A percentile compares a stretch with the other conserved stretches of the same genome.
These are phyloP conservation scores for Ogataea neopini DNA, from an alignment of 805 yeast species.

Conservation along the genomic window DNA sequence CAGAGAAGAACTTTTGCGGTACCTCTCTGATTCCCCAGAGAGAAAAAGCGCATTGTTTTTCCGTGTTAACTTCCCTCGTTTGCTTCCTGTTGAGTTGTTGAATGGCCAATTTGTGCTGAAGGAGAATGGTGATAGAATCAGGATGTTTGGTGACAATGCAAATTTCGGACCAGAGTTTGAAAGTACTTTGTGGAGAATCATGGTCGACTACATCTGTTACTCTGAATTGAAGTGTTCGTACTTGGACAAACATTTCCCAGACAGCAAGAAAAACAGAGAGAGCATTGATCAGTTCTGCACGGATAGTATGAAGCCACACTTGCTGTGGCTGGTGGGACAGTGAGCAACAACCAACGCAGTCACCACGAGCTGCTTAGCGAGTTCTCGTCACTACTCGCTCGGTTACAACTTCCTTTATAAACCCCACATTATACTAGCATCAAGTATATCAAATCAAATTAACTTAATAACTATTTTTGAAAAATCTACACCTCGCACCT, in stretches of 20 bases:
- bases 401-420: no score
- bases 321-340: conserved; percentile 31
- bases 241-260: conserved; percentile 28
- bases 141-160: conserved; percentile 28
- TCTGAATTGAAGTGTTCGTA: conserved; percentile 30
- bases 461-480: not conserved
- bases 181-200: conserved; percentile 31
- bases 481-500: not conserved
- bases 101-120: conserved; percentile 29
- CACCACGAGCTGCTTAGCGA: not conserved
- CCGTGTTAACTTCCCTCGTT: conserved; percentile 35
- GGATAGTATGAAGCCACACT: conserved; percentile 30
- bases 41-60: conserved; percentile 32
- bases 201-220: conserved; percentile 36
- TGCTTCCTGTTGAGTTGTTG: conserved; percentile 35
- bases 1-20: conserved; percentile 21
- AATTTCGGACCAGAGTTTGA: conserved; percentile 27
- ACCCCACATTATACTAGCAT: no score
- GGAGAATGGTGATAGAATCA: conserved; percentile 35
- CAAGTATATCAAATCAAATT: no score
- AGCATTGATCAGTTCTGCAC: conserved; percentile 26
- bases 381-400: no score
- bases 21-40: conserved; percentile 26
- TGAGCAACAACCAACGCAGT: not conserved
- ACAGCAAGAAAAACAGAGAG: conserved; percentile 13